These are phyloP conservation scores for Mycena rebaudengoi DNA, from an alignment of 768 basidiomycete species.

Conservation along the genomic window DNA sequence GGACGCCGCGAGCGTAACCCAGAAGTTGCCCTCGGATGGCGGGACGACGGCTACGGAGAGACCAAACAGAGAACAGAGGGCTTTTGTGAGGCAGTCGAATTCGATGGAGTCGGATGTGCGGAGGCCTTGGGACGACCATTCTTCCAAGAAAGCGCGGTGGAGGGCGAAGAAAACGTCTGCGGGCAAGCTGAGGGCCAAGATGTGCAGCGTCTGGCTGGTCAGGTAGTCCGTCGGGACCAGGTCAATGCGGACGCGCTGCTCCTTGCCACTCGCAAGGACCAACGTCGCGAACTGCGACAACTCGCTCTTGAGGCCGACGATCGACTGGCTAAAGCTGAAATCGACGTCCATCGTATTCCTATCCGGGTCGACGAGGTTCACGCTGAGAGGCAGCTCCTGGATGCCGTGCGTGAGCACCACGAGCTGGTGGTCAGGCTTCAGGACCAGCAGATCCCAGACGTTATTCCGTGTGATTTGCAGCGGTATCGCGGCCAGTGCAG, in stretches of 20 bases:
- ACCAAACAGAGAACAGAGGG: constrained; percentile 59
- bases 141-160: constrained; percentile 62
- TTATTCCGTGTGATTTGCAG: constrained; percentile 69
- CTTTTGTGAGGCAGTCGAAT: constrained; percentile 63
- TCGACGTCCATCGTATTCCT: constrained; percentile 18
- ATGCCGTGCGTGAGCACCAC: constrained; percentile 70
- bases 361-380: constrained; percentile 33
- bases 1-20: constrained; percentile 57
- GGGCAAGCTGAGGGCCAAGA: constrained; percentile 70
- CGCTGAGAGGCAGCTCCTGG: constrained; percentile 44
- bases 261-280: constrained; percentile 57
- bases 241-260: constrained; percentile 47
- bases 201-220: constrained; percentile 65
- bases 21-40: constrained; percentile 42
- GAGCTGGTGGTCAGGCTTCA: constrained; percentile 64
- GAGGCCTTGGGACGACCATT: constrained; percentile 61
- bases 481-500: constrained; percentile 62
- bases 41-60: constrained; percentile 35
- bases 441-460: constrained; percentile 74
- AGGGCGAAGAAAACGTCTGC: constrained; percentile 62
- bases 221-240: constrained; percentile 64
- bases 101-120: constrained; percentile 56
- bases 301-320: constrained; percentile 56
- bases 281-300: constrained; percentile 62
- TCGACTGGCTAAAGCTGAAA: constrained; percentile 23